Base-by-base conservation (phyloP, 306 rosid genomes). In the Dryas octopetala region DNA sequence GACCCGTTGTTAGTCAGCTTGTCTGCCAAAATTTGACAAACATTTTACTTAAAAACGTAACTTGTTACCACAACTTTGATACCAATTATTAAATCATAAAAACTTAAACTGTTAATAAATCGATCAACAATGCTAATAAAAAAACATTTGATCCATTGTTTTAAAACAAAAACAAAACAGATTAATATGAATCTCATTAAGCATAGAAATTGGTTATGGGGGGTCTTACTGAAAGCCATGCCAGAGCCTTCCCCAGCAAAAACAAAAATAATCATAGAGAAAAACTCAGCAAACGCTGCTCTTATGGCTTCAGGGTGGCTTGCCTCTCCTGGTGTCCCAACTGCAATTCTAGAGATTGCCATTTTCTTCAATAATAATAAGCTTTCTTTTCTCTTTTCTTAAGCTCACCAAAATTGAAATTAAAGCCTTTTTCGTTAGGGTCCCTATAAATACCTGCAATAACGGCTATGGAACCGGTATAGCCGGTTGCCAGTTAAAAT, bases 171-270 rank as follows among this genome's bases (percentile, higher is more conserved):
- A 23, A 32, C 38, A 32, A 32, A 0, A 32, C 38, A 32, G 38
- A 32, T 32, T 32, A 32, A 32, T 32, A 32, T 32, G 38, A 32
- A 32, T 32, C 3, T 32, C 38, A 32, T 32, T 32, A 32, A 32
- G 38, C 38, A 32, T 32, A 32, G 40, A 70, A 12, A 17, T 10
- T 13, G 14, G 10, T 28, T 41, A 43, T 54, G 40, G 41, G 57
- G 57, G 45, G n/a, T 19, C 86, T 83, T 77, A 90, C 92, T 78
- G 53, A 85, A 88, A 67, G 96, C 96, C 89, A 90, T 84, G 70
- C 92, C 93, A 44, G 93, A 92, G 62, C 96, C 97, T 85, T 90
- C 89, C 0, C 97, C 97, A 66, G 96, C 96, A 71, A 92, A 92
- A 28, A 92, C 93, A 75, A 92, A 92, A 66, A 92, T 89, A 19